A percentile compares a stretch with the other conserved stretches of the same genome.
Evolutionary conservation across 352 stramenopile species (phyloP).

Genomic region (Pythium biforme): DNA sequence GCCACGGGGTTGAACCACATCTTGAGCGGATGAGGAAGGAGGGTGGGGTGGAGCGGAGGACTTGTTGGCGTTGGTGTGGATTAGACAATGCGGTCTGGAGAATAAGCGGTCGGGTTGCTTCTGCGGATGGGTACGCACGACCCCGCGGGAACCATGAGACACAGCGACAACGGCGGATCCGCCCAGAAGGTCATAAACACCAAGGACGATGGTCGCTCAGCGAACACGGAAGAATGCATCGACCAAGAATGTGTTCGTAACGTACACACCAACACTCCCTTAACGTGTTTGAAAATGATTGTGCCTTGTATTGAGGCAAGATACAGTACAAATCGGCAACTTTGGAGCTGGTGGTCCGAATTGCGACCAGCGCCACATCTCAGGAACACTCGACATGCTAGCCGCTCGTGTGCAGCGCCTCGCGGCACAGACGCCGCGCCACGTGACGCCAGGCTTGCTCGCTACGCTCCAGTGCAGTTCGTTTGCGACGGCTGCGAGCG

Average conservation of each 20-base stretch:
- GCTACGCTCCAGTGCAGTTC: conserved; percentile 8
- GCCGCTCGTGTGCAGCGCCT: conserved; percentile 14
- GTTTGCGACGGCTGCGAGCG: conserved; percentile 16
- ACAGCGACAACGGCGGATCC: neutral
- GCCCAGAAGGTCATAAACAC: conserved; percentile 18
- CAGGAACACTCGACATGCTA: neutral
- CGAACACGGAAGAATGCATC: conserved; percentile 17
- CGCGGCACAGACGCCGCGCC: conserved; percentile 6
- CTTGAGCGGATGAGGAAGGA: conserved; percentile 11
- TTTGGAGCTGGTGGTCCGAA: conserved; percentile 23
- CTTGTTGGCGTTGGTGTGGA: neutral
- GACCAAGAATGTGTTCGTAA: neutral
- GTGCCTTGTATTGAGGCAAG: conserved; percentile 14
- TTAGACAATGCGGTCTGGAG: neutral
- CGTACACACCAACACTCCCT: neutral
- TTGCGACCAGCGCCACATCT: conserved; percentile 13
- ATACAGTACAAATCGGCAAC: conserved; percentile 18
- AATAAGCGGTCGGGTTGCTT: neutral
- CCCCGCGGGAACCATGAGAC: neutral
- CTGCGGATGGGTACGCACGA: neutral
- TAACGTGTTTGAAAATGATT: neutral
- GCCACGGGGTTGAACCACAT: conserved; percentile 39
- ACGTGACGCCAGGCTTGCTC: neutral
- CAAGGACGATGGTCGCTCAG: neutral
- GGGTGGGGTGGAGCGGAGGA: neutral